Evolutionary conservation across 2,329 filamentous ascomycete genomes (phyloP).

Genomic region (Epicoccum sorghinum): DNA sequence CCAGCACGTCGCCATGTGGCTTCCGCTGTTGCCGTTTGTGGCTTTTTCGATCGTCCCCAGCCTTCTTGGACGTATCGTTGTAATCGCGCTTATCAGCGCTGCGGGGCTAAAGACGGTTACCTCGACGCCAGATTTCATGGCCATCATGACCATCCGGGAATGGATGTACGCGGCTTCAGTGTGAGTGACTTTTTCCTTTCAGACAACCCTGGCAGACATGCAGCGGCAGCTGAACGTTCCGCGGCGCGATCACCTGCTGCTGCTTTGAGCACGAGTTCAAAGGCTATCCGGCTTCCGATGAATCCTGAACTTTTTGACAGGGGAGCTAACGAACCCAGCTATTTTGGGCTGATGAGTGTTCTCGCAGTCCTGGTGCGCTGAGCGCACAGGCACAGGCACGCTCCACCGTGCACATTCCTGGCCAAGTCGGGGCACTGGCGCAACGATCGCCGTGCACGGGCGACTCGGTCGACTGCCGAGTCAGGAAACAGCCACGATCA

Average conservation of each 20-base stretch:
- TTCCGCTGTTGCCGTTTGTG: conserved; percentile 50
- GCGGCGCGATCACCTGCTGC: neutral
- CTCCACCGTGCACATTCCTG: conserved; percentile 16
- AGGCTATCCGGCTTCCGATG: neutral
- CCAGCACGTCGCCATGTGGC: conserved; percentile 38
- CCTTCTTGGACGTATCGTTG: conserved; percentile 48
- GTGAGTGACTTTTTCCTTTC: conserved; percentile 44
- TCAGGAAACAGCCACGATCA: conserved; percentile 3
- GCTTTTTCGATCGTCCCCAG: conserved; percentile 52
- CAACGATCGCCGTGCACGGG: conserved; percentile 19
- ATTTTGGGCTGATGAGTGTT: conserved; percentile 49
- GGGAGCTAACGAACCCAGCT: conserved; percentile 46
- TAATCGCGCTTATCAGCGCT: conserved; percentile 47
- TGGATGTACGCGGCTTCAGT: conserved; percentile 48
- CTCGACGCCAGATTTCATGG: conserved; percentile 42
- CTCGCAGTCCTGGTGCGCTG: conserved; percentile 47
- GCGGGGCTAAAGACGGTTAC: conserved; percentile 44
- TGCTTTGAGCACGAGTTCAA: neutral
- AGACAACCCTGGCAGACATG: conserved; percentile 1
- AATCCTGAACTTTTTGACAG: conserved; percentile 22
- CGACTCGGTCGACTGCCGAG: conserved; percentile 3
- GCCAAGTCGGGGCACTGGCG: conserved; percentile 13
- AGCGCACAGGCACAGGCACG: conserved; percentile 19
- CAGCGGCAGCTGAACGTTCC: neutral
- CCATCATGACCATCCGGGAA: conserved; percentile 46